Percentiles rank a stretch among this genome's conserved stretches.
Evolutionary conservation across 2,329 filamentous ascomycete species (phyloP).

Genomic region (Phaeosphaeria sp.): DNA sequence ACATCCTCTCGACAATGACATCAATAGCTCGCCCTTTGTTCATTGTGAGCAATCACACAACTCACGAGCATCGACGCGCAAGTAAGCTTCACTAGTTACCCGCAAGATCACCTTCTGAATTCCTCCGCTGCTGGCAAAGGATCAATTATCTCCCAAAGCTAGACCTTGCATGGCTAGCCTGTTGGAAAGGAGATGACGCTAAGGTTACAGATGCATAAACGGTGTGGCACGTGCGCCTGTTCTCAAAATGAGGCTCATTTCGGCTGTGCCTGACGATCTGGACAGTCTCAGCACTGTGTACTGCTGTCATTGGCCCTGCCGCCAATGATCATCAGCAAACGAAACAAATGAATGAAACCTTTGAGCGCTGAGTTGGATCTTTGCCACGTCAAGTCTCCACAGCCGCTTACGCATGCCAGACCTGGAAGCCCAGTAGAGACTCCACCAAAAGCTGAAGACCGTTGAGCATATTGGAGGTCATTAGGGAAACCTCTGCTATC

Average conservation of each 20-base stretch:
- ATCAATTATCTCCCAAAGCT: not conserved
- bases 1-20: not conserved
- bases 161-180: slow-evolving; percentile 1
- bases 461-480: slow-evolving; percentile 7
- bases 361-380: not conserved
- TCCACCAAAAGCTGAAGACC: too few species aligned
- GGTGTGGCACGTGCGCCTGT: slow-evolving; percentile 4
- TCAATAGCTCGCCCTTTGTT: not conserved
- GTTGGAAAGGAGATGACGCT: not conserved
- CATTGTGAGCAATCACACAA: not conserved
- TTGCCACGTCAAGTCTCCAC: not conserved
- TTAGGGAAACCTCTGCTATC: slow-evolving; percentile 23
- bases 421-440: not conserved
- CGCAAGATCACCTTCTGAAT: slow-evolving; percentile 7
- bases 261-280: slow-evolving; percentile 2
- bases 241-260: slow-evolving; percentile 8
- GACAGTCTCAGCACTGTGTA: not conserved
- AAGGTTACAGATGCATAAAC: slow-evolving; percentile 11
- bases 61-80: slow-evolving; percentile 4
- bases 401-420: not conserved
- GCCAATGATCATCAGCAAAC: not conserved
- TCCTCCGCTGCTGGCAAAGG: slow-evolving; percentile 2
- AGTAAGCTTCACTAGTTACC: slow-evolving; percentile 3
- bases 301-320: not conserved
- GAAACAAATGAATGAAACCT: not conserved